A percentile compares a stretch with the other conserved stretches of the same genome.
phyloP scores from a whole-genome alignment of 1,139 yeast species.

The Geotrichum restrictum region DNA sequence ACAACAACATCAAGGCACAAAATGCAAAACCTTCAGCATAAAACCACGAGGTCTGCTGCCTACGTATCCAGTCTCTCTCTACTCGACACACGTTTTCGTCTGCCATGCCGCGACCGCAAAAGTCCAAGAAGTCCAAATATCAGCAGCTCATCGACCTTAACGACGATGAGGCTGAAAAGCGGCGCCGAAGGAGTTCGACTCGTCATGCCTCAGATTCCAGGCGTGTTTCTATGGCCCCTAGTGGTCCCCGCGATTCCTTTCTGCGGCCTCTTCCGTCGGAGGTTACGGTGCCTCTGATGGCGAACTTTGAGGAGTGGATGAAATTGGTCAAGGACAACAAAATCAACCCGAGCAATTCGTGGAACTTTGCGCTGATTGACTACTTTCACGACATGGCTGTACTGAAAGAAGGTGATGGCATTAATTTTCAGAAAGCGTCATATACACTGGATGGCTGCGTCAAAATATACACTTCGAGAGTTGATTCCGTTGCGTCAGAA shows the following conservation, averaged over 20 bases:
- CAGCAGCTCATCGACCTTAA: slow-evolving; percentile 23
- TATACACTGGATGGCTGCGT: slow-evolving; percentile 84
- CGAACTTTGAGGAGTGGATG: slow-evolving; percentile 88
- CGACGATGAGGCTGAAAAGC: slow-evolving; percentile 35
- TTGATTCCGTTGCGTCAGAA: slow-evolving; percentile 88
- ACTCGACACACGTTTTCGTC: neutral
- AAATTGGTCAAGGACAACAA: slow-evolving; percentile 80
- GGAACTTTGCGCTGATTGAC: slow-evolving; percentile 87
- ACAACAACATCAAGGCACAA: neutral
- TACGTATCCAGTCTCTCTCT: neutral
- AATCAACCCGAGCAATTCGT: slow-evolving; percentile 51
- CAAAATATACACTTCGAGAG: slow-evolving; percentile 77
- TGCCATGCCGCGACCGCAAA: slow-evolving; percentile 6
- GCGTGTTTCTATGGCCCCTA: slow-evolving; percentile 7
- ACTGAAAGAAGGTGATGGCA: slow-evolving; percentile 55
- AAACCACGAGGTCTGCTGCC: too few relatives aligned
- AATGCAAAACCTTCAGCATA: too few relatives aligned
- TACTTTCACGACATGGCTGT: slow-evolving; percentile 71
- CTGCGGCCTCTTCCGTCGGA: slow-evolving; percentile 8
- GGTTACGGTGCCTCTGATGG: slow-evolving; percentile 43
- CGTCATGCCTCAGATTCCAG: slow-evolving; percentile 11
- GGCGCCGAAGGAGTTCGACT: slow-evolving; percentile 26
- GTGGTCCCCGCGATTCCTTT: slow-evolving; percentile 1
- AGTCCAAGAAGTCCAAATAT: neutral
- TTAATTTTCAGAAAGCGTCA: slow-evolving; percentile 73